Percentiles rank a stretch among this genome's conserved stretches.
Evolutionary conservation across 2,329 filamentous ascomycete species (phyloP).

Genomic region (Ophiostoma sp.): DNA sequence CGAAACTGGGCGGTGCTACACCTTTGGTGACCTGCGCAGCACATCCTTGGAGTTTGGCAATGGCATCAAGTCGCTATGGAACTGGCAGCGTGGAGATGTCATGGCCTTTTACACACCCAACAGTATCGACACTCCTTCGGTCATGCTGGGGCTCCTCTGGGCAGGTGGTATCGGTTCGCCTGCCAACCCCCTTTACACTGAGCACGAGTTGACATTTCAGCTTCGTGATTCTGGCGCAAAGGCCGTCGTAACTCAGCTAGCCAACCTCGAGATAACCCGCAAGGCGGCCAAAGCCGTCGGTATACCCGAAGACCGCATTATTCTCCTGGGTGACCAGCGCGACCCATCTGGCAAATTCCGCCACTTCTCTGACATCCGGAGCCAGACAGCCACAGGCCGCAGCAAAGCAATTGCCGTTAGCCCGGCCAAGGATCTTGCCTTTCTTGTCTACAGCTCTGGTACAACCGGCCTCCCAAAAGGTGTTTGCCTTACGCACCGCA

Average conservation of each 20-base stretch:
- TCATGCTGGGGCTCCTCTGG: constrained; percentile 77
- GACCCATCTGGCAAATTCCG: constrained; percentile 56
- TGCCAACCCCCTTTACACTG: constrained; percentile 82
- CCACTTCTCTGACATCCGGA: constrained; percentile 63
- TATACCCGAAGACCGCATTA: constrained; percentile 64
- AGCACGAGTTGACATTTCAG: constrained; percentile 77
- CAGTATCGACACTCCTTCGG: constrained; percentile 70
- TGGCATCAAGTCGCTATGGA: constrained; percentile 67
- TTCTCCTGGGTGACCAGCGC: constrained; percentile 66
- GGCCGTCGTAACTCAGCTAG: constrained; percentile 67
- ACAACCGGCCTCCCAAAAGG: constrained; percentile 91
- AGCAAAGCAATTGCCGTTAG: constrained; percentile 43
- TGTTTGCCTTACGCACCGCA: constrained; percentile 77
- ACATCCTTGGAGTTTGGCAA: constrained; percentile 71
- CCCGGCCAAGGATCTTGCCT: constrained; percentile 68
- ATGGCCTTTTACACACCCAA: constrained; percentile 81
- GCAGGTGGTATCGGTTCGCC: constrained; percentile 78
- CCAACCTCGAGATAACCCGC: constrained; percentile 58
- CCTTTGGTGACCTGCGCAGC: constrained; percentile 60
- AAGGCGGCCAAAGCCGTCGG: constrained; percentile 66
- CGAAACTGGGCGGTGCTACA: constrained; percentile 64
- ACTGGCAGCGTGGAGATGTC: constrained; percentile 79
- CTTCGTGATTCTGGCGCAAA: constrained; percentile 72
- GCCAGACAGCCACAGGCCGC: constrained; percentile 53
- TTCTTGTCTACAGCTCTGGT: constrained; percentile 82